Conservation (phyloP, 1,284 basidiomycete species). For the Phellinidium pouzarii region DNA sequence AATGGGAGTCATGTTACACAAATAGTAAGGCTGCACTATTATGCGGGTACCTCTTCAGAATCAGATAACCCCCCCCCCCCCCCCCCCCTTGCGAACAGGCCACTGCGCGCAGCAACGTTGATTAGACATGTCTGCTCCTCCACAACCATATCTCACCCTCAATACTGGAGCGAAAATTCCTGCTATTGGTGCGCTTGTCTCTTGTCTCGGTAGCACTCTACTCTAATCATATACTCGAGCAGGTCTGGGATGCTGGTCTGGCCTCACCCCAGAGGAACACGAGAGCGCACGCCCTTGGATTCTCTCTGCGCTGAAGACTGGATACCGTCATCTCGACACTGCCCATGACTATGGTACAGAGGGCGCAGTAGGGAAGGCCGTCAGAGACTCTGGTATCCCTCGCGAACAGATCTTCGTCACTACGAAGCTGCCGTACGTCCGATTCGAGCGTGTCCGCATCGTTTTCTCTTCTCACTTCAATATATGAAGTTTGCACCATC, state of each 20-base stretch:
- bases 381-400: slow-evolving; percentile 30
- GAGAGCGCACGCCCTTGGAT: slow-evolving; percentile 19
- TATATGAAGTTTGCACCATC: slow-evolving; percentile 20
- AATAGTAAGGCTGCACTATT: too few relatives aligned
- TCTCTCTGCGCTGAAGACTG: slow-evolving; percentile 21
- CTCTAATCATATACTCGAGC: neutral
- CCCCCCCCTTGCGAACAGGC: too few relatives aligned
- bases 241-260: slow-evolving; percentile 22
- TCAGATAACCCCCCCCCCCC: neutral
- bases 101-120: neutral
- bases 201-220: neutral
- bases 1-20: too few relatives aligned
- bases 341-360: slow-evolving; percentile 28
- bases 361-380: slow-evolving; percentile 32
- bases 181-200: slow-evolving; percentile 18
- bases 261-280: slow-evolving; percentile 18
- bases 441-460: neutral
- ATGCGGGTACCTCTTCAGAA: too few relatives aligned
- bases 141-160: slow-evolving; percentile 15
- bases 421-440: slow-evolving; percentile 33
- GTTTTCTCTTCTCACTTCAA: slow-evolving; percentile 3
- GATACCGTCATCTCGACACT: slow-evolving; percentile 26
- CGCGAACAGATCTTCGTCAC: slow-evolving; percentile 36
- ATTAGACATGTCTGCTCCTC: slow-evolving; percentile 8
- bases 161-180: slow-evolving; percentile 20